Evolutionary conservation across 768 basidiomycete genomes (phyloP).

Genomic region (Chalciporus piperatus): DNA sequence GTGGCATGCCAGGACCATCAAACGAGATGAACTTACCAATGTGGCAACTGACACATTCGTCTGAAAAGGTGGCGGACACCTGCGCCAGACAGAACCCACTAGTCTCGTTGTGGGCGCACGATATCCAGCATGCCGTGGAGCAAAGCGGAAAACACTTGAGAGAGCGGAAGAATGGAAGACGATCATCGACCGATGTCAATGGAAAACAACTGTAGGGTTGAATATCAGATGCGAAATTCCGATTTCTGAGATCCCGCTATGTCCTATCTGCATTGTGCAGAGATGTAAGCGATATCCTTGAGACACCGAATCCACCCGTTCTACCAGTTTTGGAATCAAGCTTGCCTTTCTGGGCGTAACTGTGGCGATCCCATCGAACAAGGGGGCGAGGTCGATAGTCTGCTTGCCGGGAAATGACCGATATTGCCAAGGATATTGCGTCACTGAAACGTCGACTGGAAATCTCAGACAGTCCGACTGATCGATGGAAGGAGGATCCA

Average conservation of each 20-base stretch:
- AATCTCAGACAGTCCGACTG: slow-evolving; percentile 9
- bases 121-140: slow-evolving; percentile 21
- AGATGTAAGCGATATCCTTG: neutral
- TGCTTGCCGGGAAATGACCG: slow-evolving; percentile 17
- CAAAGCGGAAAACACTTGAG: slow-evolving; percentile 3
- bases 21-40: slow-evolving; percentile 12
- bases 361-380: slow-evolving; percentile 17
- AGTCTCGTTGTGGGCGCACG: slow-evolving; percentile 13
- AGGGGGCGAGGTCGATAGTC: slow-evolving; percentile 9
- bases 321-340: slow-evolving; percentile 8
- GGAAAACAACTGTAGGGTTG: slow-evolving; percentile 15
- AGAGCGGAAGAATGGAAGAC: slow-evolving; percentile 5
- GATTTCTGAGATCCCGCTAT: neutral
- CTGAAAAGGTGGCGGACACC: slow-evolving; percentile 5
- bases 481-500: slow-evolving; percentile 19
- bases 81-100: slow-evolving; percentile 6
- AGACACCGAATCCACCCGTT: neutral
- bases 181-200: slow-evolving; percentile 7
- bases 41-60: slow-evolving; percentile 13
- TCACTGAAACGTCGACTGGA: slow-evolving; percentile 18
- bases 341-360: slow-evolving; percentile 11
- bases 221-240: neutral
- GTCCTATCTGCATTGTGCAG: neutral
- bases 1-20: slow-evolving; percentile 7
- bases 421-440: too few relatives aligned